Base-by-base conservation (phyloP, 192 early-diverging fungal genomes). In the Backusella australiensis region DNA sequence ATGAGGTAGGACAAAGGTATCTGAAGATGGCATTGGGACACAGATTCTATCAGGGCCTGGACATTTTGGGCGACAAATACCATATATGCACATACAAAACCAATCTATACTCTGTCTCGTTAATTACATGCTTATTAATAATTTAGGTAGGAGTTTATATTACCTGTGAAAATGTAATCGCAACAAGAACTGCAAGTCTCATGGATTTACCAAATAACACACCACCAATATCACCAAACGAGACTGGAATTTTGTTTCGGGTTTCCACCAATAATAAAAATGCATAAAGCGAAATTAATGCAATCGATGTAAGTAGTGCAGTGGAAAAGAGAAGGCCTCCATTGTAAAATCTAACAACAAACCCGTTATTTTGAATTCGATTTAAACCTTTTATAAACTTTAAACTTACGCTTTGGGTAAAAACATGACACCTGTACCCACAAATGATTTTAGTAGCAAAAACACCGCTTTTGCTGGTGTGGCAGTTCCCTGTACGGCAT, bases 391-490 rank as follows among this genome's bases (percentile, higher is more conserved):
- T 32, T 68, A 5, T 26, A 34, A 32, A 32, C 32, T 66, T 44
- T 35, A 69, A 69, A 82, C 81, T 80, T 87, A 90, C 84, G 89
- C 89, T 77, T 84, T 89, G 15, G 89, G 89, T 67, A 90, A 77
- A 70, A 90, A 90, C 86, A 90, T 88, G 66, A 90, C 87, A 79
- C 89, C 81, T 6, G 93, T 93, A 74, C 92, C 93, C 36, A 94
- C 90, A 89, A 94, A 94, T 14, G 93, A 87, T 84, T 94, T 94
- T 9, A 94, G 84, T 44, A 94, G 85, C 74, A 95, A 79, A 80
- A 94, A 93, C 15, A 93, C 90, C 9, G 93, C 91, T 78, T 94
- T 93, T 14, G 85, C 78, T 0, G 93, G 88, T 29, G 89, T 88
- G 2, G 91, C 91, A 14, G 88, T 90, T n/a, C 83, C 86, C 75